Evolutionary conservation across 371 early-diverging fungal genomes (phyloP).

Genomic region (Gilbertella persicaria): DNA sequence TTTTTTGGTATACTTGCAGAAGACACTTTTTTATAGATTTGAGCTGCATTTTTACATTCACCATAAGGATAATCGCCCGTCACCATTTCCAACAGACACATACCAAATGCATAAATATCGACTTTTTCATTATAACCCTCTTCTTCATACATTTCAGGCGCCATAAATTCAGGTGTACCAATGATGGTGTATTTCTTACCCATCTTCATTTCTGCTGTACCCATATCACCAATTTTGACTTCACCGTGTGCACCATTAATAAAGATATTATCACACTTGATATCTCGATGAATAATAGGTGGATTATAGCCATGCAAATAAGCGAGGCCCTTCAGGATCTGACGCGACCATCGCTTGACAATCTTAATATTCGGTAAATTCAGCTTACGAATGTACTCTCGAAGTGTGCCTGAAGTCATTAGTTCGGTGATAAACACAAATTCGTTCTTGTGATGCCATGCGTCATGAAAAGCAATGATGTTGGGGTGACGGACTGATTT

Average conservation of each 20-base stretch:
- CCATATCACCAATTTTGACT: constrained; percentile 85
- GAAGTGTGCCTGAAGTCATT: constrained; percentile 81
- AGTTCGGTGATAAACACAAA: constrained; percentile 82
- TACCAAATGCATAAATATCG: constrained; percentile 87
- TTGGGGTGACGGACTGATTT: constrained; percentile 73
- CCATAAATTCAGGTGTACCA: constrained; percentile 47
- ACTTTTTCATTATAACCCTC: constrained; percentile 77
- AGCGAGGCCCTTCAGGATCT: constrained; percentile 73
- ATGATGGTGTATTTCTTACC: constrained; percentile 78
- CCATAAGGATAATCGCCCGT: constrained; percentile 81
- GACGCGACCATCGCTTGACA: constrained; percentile 69
- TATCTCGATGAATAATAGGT: constrained; percentile 82
- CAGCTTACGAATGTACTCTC: constrained; percentile 60
- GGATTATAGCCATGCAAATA: constrained; percentile 77
- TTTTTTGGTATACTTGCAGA: constrained; percentile 24
- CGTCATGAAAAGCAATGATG: constrained; percentile 75
- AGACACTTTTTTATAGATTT: constrained; percentile 71
- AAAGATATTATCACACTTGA: constrained; percentile 79
- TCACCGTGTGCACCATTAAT: constrained; percentile 81
- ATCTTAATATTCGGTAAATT: constrained; percentile 63
- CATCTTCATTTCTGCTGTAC: constrained; percentile 73
- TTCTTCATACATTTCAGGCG: constrained; percentile 73
- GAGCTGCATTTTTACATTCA: constrained; percentile 78
- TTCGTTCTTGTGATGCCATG: constrained; percentile 63
- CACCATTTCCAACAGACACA: constrained; percentile 80